Conservation (phyloP, 1,139 yeast genomes). For the Saccharomycopsis hybrid region DNA sequence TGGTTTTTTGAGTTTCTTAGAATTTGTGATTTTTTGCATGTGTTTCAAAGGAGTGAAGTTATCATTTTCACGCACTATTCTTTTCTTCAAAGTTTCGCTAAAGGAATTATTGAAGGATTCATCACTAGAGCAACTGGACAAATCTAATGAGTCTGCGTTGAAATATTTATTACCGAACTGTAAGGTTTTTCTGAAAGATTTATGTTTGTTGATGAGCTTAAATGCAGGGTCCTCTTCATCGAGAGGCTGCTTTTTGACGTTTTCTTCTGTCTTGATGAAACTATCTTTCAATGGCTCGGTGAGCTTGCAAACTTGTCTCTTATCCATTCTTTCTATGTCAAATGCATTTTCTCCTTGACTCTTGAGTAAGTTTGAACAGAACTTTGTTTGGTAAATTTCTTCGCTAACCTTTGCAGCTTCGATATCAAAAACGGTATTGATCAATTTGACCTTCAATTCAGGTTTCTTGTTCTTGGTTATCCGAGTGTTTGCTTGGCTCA, state of each 20-base stretch:
- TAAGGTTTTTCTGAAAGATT: slow-evolving; percentile 4
- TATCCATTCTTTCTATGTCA: slow-evolving; percentile 9
- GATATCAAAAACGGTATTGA: slow-evolving; percentile 12
- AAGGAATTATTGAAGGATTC: slow-evolving; percentile 13
- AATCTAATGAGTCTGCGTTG: slow-evolving; percentile 14
- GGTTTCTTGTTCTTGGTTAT: not conserved
- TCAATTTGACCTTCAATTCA: not conserved
- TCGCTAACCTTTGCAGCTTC: slow-evolving; percentile 14
- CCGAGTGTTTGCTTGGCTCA: not conserved
- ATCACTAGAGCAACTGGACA: slow-evolving; percentile 4
- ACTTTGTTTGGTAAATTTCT: slow-evolving; percentile 1
- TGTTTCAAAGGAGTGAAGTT: slow-evolving; percentile 14
- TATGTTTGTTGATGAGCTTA: slow-evolving; percentile 10
- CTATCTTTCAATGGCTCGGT: slow-evolving; percentile 14
- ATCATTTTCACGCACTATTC: slow-evolving; percentile 9
- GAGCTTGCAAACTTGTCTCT: slow-evolving; percentile 15
- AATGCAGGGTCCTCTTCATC: slow-evolving; percentile 14
- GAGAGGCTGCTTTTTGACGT: not conserved
- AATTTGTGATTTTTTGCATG: not conserved
- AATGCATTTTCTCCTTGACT: not conserved
- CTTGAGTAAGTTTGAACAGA: not conserved
- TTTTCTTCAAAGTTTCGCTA: slow-evolving; percentile 11
- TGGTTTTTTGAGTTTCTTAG: slow-evolving; percentile 20
- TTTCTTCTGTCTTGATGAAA: slow-evolving; percentile 4
- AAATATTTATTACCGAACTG: slow-evolving; percentile 7